Base-by-base conservation (phyloP, 164 flowering plant genomes). In the Nymphaea colorata region DNA sequence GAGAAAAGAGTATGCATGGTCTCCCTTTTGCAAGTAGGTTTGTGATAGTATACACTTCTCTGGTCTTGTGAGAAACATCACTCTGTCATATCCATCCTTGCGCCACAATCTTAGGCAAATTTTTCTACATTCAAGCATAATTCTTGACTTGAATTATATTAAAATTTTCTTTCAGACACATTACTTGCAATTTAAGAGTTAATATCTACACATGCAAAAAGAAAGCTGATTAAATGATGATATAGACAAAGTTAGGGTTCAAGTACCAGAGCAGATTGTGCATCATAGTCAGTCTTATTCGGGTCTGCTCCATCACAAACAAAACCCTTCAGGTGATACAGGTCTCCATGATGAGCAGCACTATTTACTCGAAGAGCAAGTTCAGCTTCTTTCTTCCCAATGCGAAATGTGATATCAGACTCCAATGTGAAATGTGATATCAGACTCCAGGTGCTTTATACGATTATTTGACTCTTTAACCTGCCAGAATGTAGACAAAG, bases 301-400 rank as follows among this genome's bases (percentile, higher is more conserved):
- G 93, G 96, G 83, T 91, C 93, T 69, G 97, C 98, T 70, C 98
- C 97, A 41, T 89, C 84, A 47, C 88, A 76, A 62, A 93, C 74
- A 69, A 93, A 76, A 70, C 80, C 67, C 75, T 88, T 91, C 42
- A 93, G 79, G 72, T 83, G 93, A 78, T 81, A 75, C 68, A 93
- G 64, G 71, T 91, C 98, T 41, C 96, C 98, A 77, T 84, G 69
- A 74, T 73, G 84, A 71, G 96, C 93, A 66, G 98, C 94, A 83
- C 79, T 85, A 59, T 91, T 91, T 42, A 91, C 87, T 73, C 77
- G 84, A 70, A 87, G 67, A 68, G 94, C 87, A 74, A 91, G 94
- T 64, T 93, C 97, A 42, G 89, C 84, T 79, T 93, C 98, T 76
- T 89, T 91, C 78, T 82, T 86, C 59, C 82, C 88, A 60, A 91